Base-by-base conservation (phyloP, 2,329 filamentous ascomycete species). In the Pyrenophora teres region DNA sequence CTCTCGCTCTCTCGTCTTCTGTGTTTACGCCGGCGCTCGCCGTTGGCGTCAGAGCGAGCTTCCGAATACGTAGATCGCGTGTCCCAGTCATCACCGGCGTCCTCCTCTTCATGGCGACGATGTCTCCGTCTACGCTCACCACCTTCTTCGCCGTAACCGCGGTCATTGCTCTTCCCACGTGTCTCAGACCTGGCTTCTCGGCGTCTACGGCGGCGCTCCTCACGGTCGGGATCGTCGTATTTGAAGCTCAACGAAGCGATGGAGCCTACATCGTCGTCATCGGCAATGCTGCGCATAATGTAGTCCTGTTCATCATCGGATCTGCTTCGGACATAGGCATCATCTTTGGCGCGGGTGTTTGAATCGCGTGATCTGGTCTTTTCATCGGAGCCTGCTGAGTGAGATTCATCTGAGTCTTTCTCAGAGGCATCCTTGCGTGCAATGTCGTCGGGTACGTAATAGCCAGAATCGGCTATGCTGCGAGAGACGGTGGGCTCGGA, bases 1-100 rank as follows among this genome's bases (percentile, higher is more conserved):
- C 67, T 59, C 31, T 73, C 71, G 18, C 67, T 63, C 15, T 69
- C 64, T 3, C 65, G 60, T 37, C 63, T 60, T 46, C 57, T 71
- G 52, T 74, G 69, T 49, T 68, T 73, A 25, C 65, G 68, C 40
- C 67, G 62, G 32, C 68, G 66, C 40, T 74, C 70, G 10, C 70
- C 65, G 37, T 68, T 70, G 6, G 59, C 66, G 44, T 73, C 71
- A 30, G 72, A 73, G 6, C 68, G 67, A 19, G 64, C 64, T 52
- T 74, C 72, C 7, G 72, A 75, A 10, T 69, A 55, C 0, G 74
- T 68, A 10, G 76, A 78, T 39, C 70, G 68, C 1, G 72, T 63
- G 43, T 78, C 76, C 50, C 74, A 74, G 41, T 75, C 71, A 36
- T 77, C 75, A 10, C 65, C 59, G 33, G 65, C 52, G 41, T 74